phyloP scores from a whole-genome alignment of 768 basidiomycete species.

The Trametes villosa region DNA sequence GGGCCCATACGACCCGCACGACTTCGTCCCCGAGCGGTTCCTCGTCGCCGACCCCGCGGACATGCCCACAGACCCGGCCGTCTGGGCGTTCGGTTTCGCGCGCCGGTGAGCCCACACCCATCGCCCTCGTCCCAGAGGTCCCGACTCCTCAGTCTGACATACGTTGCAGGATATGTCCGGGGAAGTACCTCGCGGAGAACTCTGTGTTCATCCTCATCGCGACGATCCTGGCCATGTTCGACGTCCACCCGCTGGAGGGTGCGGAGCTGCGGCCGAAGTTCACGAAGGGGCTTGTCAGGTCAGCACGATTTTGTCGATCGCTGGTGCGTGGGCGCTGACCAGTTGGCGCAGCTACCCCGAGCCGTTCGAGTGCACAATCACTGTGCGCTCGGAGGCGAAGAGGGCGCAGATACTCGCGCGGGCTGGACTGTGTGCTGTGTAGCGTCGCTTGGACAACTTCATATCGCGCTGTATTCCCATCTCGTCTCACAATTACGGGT shows the following conservation, averaged over 20 bases:
- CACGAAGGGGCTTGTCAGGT: constrained; percentile 17
- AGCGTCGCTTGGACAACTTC: not conserved
- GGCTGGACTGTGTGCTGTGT: not conserved
- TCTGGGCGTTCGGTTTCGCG: constrained; percentile 23
- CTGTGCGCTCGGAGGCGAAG: not conserved
- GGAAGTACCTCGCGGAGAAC: constrained; percentile 20
- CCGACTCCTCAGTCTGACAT: not conserved
- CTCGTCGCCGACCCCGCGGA: constrained; percentile 8
- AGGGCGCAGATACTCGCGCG: not conserved
- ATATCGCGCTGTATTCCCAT: too few species aligned
- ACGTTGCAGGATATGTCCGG: constrained; percentile 16
- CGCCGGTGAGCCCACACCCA: constrained; percentile 8
- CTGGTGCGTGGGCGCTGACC: not conserved
- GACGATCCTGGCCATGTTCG: constrained; percentile 18
- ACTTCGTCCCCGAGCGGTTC: constrained; percentile 29
- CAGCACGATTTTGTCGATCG: not conserved
- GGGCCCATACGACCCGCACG: constrained; percentile 17
- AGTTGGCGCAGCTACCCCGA: not conserved
- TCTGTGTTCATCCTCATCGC: constrained; percentile 24
- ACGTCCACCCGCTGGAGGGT: constrained; percentile 4
- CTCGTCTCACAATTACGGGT: too few species aligned
- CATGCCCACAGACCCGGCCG: constrained; percentile 2
- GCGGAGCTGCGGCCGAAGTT: constrained; percentile 3
- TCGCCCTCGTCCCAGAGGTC: not conserved
- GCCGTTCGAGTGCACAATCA: not conserved